Base-by-base conservation (phyloP, 495 filamentous ascomycete species). In the Daldinia bambusicola region DNA sequence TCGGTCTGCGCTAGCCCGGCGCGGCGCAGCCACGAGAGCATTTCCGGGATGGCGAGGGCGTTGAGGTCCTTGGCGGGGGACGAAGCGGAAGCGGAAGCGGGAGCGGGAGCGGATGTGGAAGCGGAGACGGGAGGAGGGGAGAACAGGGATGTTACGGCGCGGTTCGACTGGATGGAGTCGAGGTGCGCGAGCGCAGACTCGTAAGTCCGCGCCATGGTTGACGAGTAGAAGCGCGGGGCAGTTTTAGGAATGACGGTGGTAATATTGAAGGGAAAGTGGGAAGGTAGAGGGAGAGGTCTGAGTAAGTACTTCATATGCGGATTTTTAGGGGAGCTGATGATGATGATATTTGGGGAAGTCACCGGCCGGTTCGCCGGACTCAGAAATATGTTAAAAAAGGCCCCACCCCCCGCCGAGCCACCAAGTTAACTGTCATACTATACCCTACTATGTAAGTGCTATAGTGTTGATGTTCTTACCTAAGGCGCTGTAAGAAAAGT, bases 1-100 rank as follows among this genome's bases (percentile, higher is more conserved):
- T 78, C 72, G 0, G 63, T 18, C 0, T 76, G 75, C n/a, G 74
- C 58, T 78, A 96, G 92, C 30, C 93, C 93, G 45, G 93, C 89
- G 61, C 89, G 89, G 38, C 81, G 79, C 59, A 91, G 86, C 91
- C 91, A 97, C 63, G 91, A 89, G 51, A 91, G 80, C 85, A 95
- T 97, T 74, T 97, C 95, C 0, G 93, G 92, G 64, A 96, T 90
- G 2, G 94, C 93, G 48, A 82, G 83, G 34, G 87, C 80, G 72
- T 97, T 97, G 81, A 91, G 84, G 68, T 86, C 85, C 2, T 67
- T 31, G 13, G 58, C 55, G 14, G 61, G 20, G 36, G n/a, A 31
- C 12, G 50, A 4, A 1, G 61, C 14, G 41, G 73, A 1, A 14
- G 74, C 37, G 20, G 43, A 7, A 7, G n/a, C 36, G 14, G 50